Evolutionary conservation across 1,284 basidiomycete genomes (phyloP).

Genomic region (Tetrapyrgos nigripes): DNA sequence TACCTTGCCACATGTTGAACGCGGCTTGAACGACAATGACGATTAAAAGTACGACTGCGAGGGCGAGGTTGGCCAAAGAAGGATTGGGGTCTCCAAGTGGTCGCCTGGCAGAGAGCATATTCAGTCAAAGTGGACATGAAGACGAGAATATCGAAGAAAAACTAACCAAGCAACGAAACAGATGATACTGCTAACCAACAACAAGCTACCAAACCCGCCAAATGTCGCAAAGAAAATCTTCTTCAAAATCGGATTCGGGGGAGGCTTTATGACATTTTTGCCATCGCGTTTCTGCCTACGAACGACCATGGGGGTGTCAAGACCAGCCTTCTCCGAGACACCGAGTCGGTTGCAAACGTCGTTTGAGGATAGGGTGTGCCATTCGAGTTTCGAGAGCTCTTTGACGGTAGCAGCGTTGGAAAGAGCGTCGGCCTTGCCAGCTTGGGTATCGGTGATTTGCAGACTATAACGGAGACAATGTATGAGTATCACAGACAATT

Average conservation of each 20-base stretch:
- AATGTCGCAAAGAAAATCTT: constrained; percentile 54
- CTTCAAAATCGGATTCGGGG: constrained; percentile 44
- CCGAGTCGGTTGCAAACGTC: constrained; percentile 57
- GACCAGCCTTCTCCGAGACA: constrained; percentile 50
- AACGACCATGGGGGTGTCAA: constrained; percentile 55
- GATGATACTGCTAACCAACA: constrained; percentile 56
- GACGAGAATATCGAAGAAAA: too few species aligned
- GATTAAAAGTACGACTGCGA: constrained; percentile 54
- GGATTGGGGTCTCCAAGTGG: constrained; percentile 56
- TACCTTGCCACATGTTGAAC: constrained; percentile 54
- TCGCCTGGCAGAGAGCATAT: too few species aligned
- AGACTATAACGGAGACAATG: constrained; percentile 15
- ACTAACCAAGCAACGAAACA: constrained; percentile 58
- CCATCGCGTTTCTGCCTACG: constrained; percentile 52
- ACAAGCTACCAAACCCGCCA: constrained; percentile 58
- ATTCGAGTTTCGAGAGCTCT: constrained; percentile 53
- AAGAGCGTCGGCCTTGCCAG: constrained; percentile 18
- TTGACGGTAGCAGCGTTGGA: constrained; percentile 28
- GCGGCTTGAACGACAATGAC: constrained; percentile 46
- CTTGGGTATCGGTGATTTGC: constrained; percentile 28
- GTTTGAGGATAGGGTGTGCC: constrained; percentile 53
- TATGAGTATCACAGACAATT: not conserved
- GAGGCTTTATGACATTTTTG: constrained; percentile 54
- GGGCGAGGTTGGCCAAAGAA: constrained; percentile 51
- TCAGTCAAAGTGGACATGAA: too few species aligned